These are phyloP conservation scores for Acanthamoeba castellanii DNA, from an alignment of 208 protist genomes.

Conservation along the genomic window DNA sequence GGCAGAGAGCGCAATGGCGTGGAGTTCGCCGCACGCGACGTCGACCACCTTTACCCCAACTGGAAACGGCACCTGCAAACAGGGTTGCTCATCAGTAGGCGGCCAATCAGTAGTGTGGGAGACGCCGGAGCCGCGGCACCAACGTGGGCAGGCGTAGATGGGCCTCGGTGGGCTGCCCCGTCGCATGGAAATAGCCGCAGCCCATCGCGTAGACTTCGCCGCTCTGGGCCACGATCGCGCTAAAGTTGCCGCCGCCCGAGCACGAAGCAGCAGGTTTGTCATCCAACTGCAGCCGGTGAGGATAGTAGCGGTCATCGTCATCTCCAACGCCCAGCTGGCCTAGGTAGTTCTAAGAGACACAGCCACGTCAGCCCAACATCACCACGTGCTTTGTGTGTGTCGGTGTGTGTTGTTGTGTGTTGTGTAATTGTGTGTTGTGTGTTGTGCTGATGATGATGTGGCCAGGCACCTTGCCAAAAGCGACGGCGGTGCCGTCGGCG, in stretches of 20 bases:
- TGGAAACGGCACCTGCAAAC: neutral
- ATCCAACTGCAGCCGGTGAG: neutral
- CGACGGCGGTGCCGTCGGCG: neutral
- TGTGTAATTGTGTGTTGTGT: no score
- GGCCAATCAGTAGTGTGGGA: neutral
- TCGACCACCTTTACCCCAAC: neutral
- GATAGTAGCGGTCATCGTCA: conserved; percentile 28
- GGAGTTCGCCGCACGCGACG: conserved; percentile 16
- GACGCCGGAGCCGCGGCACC: neutral
- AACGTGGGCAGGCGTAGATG: neutral
- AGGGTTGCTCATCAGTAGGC: no score
- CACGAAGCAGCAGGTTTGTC: neutral
- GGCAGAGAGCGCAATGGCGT: neutral
- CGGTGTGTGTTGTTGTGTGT: no score
- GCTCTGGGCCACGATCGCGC: neutral
- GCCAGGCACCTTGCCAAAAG: neutral
- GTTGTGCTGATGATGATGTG: no score
- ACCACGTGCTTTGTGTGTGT: neutral
- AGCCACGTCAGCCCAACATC: neutral
- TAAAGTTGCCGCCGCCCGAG: conserved; percentile 49
- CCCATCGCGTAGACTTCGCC: neutral
- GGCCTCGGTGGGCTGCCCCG: neutral
- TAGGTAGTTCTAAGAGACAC: neutral
- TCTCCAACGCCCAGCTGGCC: conserved; percentile 15
- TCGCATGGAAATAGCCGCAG: conserved; percentile 35